Evolutionary conservation across 1,284 basidiomycete species (phyloP).

Genomic region (Coniferiporia sulphurascens): DNA sequence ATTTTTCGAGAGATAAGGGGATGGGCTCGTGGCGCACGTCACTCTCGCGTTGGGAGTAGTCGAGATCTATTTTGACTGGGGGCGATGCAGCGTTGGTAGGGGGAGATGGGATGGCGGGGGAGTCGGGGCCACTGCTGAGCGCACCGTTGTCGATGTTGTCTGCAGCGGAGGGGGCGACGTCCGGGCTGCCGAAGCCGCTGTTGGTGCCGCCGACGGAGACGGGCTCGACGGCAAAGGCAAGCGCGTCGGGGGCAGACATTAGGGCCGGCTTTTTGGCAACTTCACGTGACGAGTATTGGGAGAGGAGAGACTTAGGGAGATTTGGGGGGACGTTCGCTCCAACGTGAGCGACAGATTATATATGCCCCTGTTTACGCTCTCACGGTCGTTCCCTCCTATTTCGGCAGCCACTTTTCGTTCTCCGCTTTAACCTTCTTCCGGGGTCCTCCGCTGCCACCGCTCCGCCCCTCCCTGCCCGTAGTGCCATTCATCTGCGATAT

Average conservation of each 20-base stretch:
- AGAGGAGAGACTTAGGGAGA: slow-evolving; percentile 1
- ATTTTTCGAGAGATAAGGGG: slow-evolving; percentile 37
- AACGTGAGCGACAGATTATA: slow-evolving; percentile 1
- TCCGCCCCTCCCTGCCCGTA: slow-evolving; percentile 1
- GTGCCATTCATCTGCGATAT: slow-evolving; percentile 7
- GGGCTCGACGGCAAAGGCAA: slow-evolving; percentile 34
- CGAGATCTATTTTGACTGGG: slow-evolving; percentile 57
- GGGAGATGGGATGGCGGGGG: slow-evolving; percentile 36
- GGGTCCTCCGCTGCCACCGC: not conserved
- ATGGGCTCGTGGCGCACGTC: slow-evolving; percentile 58
- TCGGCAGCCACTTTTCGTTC: not conserved
- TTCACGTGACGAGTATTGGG: not conserved
- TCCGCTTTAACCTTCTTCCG: not conserved
- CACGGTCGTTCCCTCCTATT: not conserved
- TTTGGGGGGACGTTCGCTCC: not conserved
- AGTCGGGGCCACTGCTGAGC: slow-evolving; percentile 28
- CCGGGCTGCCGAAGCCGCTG: slow-evolving; percentile 36
- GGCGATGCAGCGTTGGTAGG: slow-evolving; percentile 37
- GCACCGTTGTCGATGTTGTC: slow-evolving; percentile 33
- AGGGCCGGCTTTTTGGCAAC: not conserved
- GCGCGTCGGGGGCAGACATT: slow-evolving; percentile 59
- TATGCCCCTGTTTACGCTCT: not conserved
- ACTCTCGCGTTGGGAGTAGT: slow-evolving; percentile 56
- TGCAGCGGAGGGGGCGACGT: slow-evolving; percentile 31
- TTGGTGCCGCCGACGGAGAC: slow-evolving; percentile 48